Evolutionary conservation across 2,329 filamentous ascomycete genomes (phyloP).

Genomic region (Fusarium globosum): DNA sequence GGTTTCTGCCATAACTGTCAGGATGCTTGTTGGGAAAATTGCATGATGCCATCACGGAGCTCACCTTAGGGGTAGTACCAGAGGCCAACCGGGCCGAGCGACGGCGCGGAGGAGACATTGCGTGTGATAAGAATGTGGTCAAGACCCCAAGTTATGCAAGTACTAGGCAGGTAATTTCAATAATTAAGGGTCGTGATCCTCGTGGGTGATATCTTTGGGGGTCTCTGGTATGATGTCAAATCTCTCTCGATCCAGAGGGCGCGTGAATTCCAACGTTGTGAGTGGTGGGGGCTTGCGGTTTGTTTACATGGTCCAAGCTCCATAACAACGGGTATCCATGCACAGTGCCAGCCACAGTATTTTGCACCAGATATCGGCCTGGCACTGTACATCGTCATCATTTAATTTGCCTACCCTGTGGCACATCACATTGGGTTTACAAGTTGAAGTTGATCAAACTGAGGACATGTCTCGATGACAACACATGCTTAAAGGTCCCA

Average conservation of each 20-base stretch:
- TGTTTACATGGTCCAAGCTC: slow-evolving; percentile 49
- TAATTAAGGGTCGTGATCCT: slow-evolving; percentile 41
- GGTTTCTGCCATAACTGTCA: slow-evolving; percentile 46
- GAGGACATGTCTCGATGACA: background rate
- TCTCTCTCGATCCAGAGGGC: slow-evolving; percentile 29
- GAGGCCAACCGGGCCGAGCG: slow-evolving; percentile 58
- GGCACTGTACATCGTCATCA: background rate
- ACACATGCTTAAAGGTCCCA: background rate
- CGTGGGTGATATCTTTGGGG: slow-evolving; percentile 38
- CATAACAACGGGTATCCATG: slow-evolving; percentile 29
- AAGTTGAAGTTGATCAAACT: background rate
- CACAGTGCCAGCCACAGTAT: slow-evolving; percentile 13
- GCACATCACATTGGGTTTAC: background rate
- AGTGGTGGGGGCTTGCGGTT: slow-evolving; percentile 40
- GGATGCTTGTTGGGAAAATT: slow-evolving; percentile 16
- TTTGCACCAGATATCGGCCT: rapidly evolving
- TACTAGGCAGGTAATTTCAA: slow-evolving; percentile 36
- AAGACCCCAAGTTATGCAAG: slow-evolving; percentile 26
- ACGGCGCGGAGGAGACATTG: slow-evolving; percentile 57
- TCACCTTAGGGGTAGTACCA: slow-evolving; percentile 53
- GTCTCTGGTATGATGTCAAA: slow-evolving; percentile 47
- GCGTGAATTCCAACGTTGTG: slow-evolving; percentile 36
- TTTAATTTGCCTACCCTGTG: slow-evolving; percentile 10
- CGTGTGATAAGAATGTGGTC: slow-evolving; percentile 29
- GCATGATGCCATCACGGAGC: slow-evolving; percentile 25